These are phyloP conservation scores for Fusarium penzigii DNA, from an alignment of 2,329 filamentous ascomycete species.

Conservation along the genomic window DNA sequence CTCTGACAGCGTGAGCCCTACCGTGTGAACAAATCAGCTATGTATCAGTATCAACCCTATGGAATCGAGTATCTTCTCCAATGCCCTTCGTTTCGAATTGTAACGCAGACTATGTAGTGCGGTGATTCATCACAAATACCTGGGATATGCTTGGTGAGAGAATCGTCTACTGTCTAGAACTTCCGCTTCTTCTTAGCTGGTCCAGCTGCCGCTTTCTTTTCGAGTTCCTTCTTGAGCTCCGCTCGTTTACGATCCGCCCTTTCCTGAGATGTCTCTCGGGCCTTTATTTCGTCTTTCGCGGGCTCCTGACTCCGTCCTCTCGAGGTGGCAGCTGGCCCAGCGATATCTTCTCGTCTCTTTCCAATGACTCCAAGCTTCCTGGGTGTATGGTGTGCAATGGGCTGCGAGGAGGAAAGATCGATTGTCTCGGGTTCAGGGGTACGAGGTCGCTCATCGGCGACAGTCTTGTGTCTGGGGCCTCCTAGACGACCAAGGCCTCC, in stretches of 20 bases:
- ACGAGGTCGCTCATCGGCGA: constrained; percentile 6
- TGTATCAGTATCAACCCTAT: not conserved
- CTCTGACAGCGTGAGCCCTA: not conserved
- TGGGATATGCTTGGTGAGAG: not conserved
- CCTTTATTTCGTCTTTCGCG: constrained; percentile 26
- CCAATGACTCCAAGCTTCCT: constrained; percentile 40
- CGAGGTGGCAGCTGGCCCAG: constrained; percentile 1
- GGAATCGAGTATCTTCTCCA: not conserved
- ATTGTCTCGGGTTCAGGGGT: constrained; percentile 6
- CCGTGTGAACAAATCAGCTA: not conserved
- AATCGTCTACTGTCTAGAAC: constrained; percentile 39
- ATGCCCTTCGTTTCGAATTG: not conserved
- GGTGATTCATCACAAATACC: not conserved
- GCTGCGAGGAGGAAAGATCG: constrained; percentile 3
- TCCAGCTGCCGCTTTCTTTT: constrained; percentile 49
- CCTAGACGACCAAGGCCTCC: constrained; percentile 45
- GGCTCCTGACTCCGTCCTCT: constrained; percentile 23
- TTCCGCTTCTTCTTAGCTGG: constrained; percentile 58
- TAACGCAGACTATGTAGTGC: not conserved
- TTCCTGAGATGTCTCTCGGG: constrained; percentile 46
- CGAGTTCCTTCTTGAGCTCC: constrained; percentile 53
- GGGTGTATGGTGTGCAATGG: constrained; percentile 11
- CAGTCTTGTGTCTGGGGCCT: constrained; percentile 26
- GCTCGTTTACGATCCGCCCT: constrained; percentile 51
- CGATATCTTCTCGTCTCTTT: constrained; percentile 22